Base-by-base conservation (phyloP, 2,329 filamentous ascomycete genomes). In the Aspergillus costaricaensis region DNA sequence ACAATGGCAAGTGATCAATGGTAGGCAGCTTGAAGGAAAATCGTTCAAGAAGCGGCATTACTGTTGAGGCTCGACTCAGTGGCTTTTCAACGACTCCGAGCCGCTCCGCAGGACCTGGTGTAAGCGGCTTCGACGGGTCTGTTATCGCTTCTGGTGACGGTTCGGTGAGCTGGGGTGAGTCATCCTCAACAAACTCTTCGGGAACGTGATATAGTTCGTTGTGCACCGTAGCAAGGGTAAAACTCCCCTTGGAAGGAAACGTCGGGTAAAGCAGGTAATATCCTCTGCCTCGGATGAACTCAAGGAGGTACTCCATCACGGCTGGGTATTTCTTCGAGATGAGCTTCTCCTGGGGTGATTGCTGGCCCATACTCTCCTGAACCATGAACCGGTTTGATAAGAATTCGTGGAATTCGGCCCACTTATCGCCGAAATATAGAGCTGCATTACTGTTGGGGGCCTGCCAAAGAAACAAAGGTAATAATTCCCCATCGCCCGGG, bases 341-440 rank as follows among this genome's bases (percentile, higher is more conserved):
- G 10, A 83, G 65, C 70, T 90, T 91, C 15, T 68, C 63, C 21
- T 65, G 61, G 21, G 64, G 47, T 23, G 53, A 60, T 56, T 56
- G 52, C 63, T 54, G 61, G 59, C 58, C 36, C 21, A 53, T 49
- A 23, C 50, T 66, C 62, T 73, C 73, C 27, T 68, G 65, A 23
- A 68, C 70, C 14, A 72, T 66, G 9, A 93, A 78, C 6, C 88
- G 81, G 51, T 85, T 83, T 10, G 89, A 85, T 2, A 96, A 83
- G 67, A 96, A 95, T 10, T 87, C 85, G 72, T 97, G 92, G 9
- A 96, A 83, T 67, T 96, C 91, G 12, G 85, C 79, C 95, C 95
- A 99, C 70, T 89, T 92, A 51, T 92, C 86, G 47, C 93, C 92
- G 58, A 95, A 87, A 72, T 94, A 89, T 9, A 99, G 81, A 10